Conservation (phyloP, 306 rosid genomes). For the Cercis canadensis region DNA sequence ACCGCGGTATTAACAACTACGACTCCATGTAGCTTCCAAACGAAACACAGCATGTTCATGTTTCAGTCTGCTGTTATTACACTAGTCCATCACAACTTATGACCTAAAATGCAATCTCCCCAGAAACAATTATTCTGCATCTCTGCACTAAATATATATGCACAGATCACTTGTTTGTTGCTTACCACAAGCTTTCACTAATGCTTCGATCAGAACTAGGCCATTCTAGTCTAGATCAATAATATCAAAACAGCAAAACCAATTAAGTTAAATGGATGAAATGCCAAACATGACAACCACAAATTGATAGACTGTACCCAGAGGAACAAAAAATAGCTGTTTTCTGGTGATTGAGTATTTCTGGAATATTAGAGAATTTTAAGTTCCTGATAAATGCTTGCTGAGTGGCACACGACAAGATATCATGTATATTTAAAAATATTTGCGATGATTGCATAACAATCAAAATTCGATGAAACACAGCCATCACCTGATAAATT, state of each 20-base stretch:
- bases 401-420: background rate
- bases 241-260: background rate
- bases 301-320: background rate
- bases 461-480: background rate
- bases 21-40: no score
- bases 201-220: background rate
- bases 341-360: no score
- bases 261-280: background rate
- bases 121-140: background rate
- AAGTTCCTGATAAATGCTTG: background rate
- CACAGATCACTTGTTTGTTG: background rate
- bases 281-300: constrained; percentile 2
- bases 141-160: background rate
- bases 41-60: no score
- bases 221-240: background rate
- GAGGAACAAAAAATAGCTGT: background rate
- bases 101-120: background rate
- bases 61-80: no score
- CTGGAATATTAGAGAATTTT: constrained; percentile 24
- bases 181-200: background rate
- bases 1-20: no score
- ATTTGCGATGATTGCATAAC: background rate
- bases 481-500: background rate
- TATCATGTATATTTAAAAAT: background rate
- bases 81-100: no score